phyloP scores from a whole-genome alignment of 2,329 filamentous ascomycete species.

The Colletotrichum shisoi region DNA sequence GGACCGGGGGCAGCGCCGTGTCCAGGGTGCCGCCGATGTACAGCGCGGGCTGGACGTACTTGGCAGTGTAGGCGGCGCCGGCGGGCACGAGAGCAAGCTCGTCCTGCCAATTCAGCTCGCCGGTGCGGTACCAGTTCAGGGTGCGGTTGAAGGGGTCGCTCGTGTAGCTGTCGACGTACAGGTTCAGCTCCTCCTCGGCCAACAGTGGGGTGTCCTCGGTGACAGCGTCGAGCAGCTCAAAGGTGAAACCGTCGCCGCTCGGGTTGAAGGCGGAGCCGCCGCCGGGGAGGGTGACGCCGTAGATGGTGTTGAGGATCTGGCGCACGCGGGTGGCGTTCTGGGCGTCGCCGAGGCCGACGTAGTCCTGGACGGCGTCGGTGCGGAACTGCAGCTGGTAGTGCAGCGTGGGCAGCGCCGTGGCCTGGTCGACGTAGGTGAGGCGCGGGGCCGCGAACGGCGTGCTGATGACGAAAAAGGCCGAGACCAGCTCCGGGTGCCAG shows the following conservation, averaged over 20 bases:
- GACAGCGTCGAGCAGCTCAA: conserved; percentile 62
- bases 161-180: conserved; percentile 76
- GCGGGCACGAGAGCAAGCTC: conserved; percentile 61
- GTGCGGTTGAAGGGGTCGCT: conserved; percentile 78
- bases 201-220: conserved; percentile 65
- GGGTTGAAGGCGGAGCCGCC: conserved; percentile 64
- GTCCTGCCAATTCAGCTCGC: conserved; percentile 76
- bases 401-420: conserved; percentile 71
- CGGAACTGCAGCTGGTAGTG: conserved; percentile 79
- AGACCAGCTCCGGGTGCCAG: conserved; percentile 72
- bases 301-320: conserved; percentile 71
- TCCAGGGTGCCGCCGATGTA: conserved; percentile 75
- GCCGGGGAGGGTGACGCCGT: conserved; percentile 66
- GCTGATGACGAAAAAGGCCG: conserved; percentile 75
- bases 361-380: conserved; percentile 59
- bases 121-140: conserved; percentile 86
- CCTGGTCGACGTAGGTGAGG: conserved; percentile 60
- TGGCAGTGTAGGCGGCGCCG: conserved; percentile 59
- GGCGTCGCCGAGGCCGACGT: conserved; percentile 51
- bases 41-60: conserved; percentile 67
- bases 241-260: conserved; percentile 61
- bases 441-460: conserved; percentile 70
- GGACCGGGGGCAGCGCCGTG: conserved; percentile 68
- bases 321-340: conserved; percentile 64
- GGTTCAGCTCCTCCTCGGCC: conserved; percentile 74